Conservation (phyloP, 2,329 filamentous ascomycete species). For the Ophiostoma angusticollis region DNA sequence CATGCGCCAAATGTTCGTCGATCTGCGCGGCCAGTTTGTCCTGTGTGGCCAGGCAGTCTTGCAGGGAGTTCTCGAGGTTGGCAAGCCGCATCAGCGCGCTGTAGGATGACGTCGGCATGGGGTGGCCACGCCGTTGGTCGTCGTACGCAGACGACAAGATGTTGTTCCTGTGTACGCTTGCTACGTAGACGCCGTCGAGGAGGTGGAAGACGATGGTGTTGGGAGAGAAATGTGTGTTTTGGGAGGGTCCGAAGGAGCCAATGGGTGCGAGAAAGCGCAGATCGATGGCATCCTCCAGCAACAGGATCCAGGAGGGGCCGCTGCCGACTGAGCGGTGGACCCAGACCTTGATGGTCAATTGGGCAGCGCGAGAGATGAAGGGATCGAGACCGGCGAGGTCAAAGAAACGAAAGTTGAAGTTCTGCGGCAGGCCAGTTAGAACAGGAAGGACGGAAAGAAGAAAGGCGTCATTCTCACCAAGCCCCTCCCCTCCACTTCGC, state of each 20-base stretch:
- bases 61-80: conserved; percentile 80
- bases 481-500: conserved; percentile 65
- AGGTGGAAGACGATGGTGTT: conserved; percentile 54
- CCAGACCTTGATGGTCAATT: conserved; percentile 63
- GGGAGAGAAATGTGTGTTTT: conserved; percentile 53
- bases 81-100: conserved; percentile 77
- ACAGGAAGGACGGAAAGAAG: background rate
- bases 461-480: conserved; percentile 35
- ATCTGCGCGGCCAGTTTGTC: conserved; percentile 68
- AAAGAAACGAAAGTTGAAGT: conserved; percentile 81
- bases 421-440: conserved; percentile 34
- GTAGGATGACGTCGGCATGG: conserved; percentile 62
- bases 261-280: conserved; percentile 67
- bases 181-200: conserved; percentile 9
- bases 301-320: conserved; percentile 36
- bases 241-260: conserved; percentile 58
- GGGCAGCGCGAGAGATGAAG: conserved; percentile 50
- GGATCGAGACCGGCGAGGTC: conserved; percentile 55
- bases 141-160: conserved; percentile 22
- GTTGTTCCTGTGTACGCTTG: conserved; percentile 30
- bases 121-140: conserved; percentile 33
- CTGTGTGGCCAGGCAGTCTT: conserved; percentile 72
- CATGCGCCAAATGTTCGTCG: conserved; percentile 38
- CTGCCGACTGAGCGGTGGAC: conserved; percentile 32
- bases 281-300: conserved; percentile 62